Evolutionary conservation across 1,284 basidiomycete genomes (phyloP).

Genomic region (Rugosomyces carneus): DNA sequence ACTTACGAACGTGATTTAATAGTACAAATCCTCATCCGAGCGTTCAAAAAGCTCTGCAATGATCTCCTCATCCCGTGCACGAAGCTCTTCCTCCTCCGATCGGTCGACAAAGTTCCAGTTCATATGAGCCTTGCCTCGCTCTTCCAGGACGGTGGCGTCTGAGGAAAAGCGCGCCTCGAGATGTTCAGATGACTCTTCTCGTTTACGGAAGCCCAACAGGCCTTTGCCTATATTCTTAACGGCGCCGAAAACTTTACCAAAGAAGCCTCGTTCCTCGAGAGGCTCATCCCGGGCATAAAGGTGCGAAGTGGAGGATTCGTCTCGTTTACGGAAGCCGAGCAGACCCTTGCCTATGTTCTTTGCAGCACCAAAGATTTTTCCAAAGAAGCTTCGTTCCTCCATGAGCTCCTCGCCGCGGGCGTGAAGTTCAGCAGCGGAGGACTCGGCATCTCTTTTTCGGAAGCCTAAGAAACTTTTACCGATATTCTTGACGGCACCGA

Average conservation of each 20-base stretch:
- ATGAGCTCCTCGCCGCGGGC: neutral
- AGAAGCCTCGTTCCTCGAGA: neutral
- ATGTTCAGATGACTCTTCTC: conserved; percentile 5
- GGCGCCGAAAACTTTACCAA: neutral
- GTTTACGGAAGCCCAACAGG: conserved; percentile 2
- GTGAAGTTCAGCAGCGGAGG: conserved; percentile 2
- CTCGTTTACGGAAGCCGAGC: conserved; percentile 5
- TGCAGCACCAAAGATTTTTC: neutral
- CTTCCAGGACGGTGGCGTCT: too few relatives aligned
- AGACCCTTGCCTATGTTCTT: neutral
- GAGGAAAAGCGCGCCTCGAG: neutral
- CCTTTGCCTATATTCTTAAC: neutral
- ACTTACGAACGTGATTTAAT: too few relatives aligned
- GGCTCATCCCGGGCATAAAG: neutral
- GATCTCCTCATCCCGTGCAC: too few relatives aligned
- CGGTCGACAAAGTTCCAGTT: too few relatives aligned
- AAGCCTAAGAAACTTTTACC: conserved; percentile 3
- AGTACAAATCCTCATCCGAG: too few relatives aligned
- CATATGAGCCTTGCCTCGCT: neutral
- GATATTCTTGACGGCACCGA: neutral
- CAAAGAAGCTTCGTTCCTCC: neutral
- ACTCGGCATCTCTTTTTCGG: neutral
- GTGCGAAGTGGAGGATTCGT: neutral
- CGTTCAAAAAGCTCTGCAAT: too few relatives aligned
- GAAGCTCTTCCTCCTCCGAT: too few relatives aligned